Evolutionary conservation across 495 filamentous ascomycete species (phyloP).

Genomic region (Lophium mytilinum): DNA sequence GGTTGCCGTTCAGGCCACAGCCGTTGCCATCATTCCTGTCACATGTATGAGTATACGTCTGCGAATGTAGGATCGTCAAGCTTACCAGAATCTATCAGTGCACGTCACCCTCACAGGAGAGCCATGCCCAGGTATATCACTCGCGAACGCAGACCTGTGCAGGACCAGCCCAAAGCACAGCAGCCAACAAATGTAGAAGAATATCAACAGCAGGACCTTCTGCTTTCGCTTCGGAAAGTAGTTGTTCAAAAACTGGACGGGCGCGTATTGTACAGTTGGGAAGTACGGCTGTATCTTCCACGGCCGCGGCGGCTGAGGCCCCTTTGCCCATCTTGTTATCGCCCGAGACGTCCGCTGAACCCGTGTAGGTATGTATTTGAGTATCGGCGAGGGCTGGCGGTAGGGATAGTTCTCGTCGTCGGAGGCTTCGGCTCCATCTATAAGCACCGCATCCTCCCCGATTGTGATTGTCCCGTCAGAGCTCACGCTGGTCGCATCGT

Average conservation of each 20-base stretch:
- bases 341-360: conserved; percentile 22
- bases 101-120: conserved; percentile 42
- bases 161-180: conserved; percentile 32
- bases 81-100: conserved; percentile 46
- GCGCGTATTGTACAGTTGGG: conserved; percentile 31
- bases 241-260: conserved; percentile 31
- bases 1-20: conserved; percentile 36
- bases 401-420: conserved; percentile 19
- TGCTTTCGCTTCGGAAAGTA: conserved; percentile 34
- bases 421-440: conserved; percentile 21
- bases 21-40: conserved; percentile 36
- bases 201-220: conserved; percentile 29
- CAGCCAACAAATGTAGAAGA: conserved; percentile 33
- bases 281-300: conserved; percentile 35
- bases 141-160: conserved; percentile 33
- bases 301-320: conserved; percentile 34
- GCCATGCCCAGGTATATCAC: conserved; percentile 32
- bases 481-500: conserved; percentile 15
- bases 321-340: conserved; percentile 33
- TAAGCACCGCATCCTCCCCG: conserved; percentile 12
- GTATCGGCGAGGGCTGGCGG: conserved; percentile 13
- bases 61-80: neutral
- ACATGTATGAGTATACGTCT: neutral
- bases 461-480: conserved; percentile 9
- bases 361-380: conserved; percentile 26